A percentile compares a stretch with the other conserved stretches of the same genome.
phyloP scores from a whole-genome alignment of 2,329 filamentous ascomycete genomes.

The Venturia effusa region DNA sequence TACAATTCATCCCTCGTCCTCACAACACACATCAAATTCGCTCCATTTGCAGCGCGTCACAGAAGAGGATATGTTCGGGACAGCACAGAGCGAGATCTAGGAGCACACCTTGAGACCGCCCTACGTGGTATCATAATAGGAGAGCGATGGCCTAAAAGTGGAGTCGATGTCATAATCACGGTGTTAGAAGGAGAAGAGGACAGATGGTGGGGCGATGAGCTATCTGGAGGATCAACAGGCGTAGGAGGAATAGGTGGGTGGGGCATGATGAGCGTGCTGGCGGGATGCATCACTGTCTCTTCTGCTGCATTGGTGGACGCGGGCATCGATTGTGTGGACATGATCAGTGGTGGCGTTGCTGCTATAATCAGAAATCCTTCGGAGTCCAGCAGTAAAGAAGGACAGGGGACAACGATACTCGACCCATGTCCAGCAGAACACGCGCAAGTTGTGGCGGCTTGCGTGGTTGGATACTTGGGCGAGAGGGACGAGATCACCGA shows the following conservation, averaged over 20 bases:
- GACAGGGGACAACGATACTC: constrained; percentile 40
- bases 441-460: constrained; percentile 64
- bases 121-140: constrained; percentile 82
- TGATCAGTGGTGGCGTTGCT: constrained; percentile 80
- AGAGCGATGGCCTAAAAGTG: constrained; percentile 96
- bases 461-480: constrained; percentile 82
- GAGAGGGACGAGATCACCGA: constrained; percentile 85
- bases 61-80: constrained; percentile 74
- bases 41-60: constrained; percentile 78
- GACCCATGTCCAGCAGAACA: constrained; percentile 81
- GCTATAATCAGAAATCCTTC: constrained; percentile 47
- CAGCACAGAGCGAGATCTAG: constrained; percentile 75
- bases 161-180: constrained; percentile 87
- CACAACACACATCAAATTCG: constrained; percentile 90
- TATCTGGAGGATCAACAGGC: constrained; percentile 36
- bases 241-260: constrained; percentile 42
- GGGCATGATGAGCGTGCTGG: constrained; percentile 84
- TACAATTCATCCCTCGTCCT: constrained; percentile 90
- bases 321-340: constrained; percentile 89
- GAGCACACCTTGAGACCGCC: constrained; percentile 83
- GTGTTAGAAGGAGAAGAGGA: constrained; percentile 90
- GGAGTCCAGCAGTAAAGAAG: constrained; percentile 21
- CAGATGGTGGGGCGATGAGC: constrained; percentile 49
- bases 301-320: constrained; percentile 89
- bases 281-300: constrained; percentile 86